Evolutionary conservation across 1,139 yeast genomes (phyloP), one percentile per base, ranked within the genome.

Genomic region (Yamadazyma conglobata): DNA sequence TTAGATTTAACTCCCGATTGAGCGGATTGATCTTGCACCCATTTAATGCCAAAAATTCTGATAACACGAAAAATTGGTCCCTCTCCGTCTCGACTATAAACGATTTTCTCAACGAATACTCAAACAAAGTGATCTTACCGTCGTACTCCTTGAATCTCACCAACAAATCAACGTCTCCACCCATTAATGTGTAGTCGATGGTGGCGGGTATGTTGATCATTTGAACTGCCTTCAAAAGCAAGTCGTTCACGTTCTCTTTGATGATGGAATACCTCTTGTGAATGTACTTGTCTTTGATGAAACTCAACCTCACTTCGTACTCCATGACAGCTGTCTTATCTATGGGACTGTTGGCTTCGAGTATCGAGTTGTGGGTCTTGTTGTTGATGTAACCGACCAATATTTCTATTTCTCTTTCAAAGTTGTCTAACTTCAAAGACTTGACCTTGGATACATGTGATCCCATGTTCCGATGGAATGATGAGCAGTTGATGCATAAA

Each of bases 401-500:
- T n/a, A 58, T 43, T 15, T 58, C 61, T 4, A 56, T 40, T 35
- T 72, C 78, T 15, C 52, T 52, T 12, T 58, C 62, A 46, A 74
- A 75, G 30, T 65, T 61, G 41, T 75, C 81, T 22, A 74, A 51
- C 34, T 63, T 71, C 22, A 75, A 55, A 3, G 79, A 73, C 34
- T 63, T 55, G 6, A 74, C 70, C 42, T 67, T 71, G 6, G 77
- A 60, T 8, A 75, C 58, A 36, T 68, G 71, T 3, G 77, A 62
- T 0, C 81, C 80, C 42, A 75, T 54, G 28, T 63, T 62, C 29
- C 81, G 49, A 43, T 75, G 81, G 26, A 71, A 64, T 2, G 78
- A 71, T 0, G 95, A 81, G 49, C 97, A 89, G 28, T 81, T 79
- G 24, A 87, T 79, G 55, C 97, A 89, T 24, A 89, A 65, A 8